Evolutionary conservation across 148 eudicot genomes (phyloP), one percentile per base, ranked within the genome.

Genomic region (Camellia sinensis): DNA sequence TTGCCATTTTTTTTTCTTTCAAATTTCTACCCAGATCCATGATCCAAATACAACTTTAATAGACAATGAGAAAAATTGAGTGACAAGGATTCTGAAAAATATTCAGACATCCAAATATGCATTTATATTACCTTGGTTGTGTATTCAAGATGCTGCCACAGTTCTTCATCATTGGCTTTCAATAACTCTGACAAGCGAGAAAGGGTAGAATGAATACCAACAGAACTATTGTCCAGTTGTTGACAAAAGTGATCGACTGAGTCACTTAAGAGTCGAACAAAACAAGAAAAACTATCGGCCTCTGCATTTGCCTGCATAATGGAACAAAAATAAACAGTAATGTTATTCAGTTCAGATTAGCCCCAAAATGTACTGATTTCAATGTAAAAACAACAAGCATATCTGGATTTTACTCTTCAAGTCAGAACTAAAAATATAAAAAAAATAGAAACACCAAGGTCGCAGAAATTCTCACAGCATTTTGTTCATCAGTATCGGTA

Each of bases 191-290:
- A 83, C 59, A 90, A 86, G 43, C 87, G 86, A 60, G 87, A 71
- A 74, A 92, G 91, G 19, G 93, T 87, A n/a, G 95, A 89, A 74
- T 85, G 92, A 63, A 92, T 92, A 14, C 95, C 95, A 59, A 90
- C 84, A 1, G 93, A 78, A 52, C 85, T 85, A 82, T 87, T 84
- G 83, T 92, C 95, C 72, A 92, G 74, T 48, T 90, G 89, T 76
- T 92, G 88, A 83, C 95, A 92, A 78, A 90, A 92, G 83, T 92
- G 89, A 82, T 90, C 93, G 15, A 90, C 87, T 11, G 90, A 89
- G 71, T 89, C 93, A 43, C 93, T 89, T 71, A 92, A 50, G 7
- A 92, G 88, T 46, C 88, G 73, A 54, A 90, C 89, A 78, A 92
- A 92, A 79, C 93, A 90, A 52, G 85, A 81, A 71, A 89, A 92